A percentile compares a stretch with the other conserved stretches of the same genome.
phyloP scores from a whole-genome alignment of 257 asterid species.

The Solanum tarapatanum region DNA sequence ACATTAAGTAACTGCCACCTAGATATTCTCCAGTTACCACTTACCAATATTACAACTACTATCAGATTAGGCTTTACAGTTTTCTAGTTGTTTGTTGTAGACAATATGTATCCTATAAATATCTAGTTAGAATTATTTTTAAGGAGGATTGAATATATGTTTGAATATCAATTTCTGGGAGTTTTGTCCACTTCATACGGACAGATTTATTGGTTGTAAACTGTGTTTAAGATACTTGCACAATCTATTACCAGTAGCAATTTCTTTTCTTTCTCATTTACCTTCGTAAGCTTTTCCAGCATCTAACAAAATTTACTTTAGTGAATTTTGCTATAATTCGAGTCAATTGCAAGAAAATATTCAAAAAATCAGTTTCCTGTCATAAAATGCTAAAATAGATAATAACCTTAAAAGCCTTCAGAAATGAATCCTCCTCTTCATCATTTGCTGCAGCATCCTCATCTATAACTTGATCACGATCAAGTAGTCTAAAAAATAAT shows the following conservation, averaged over 20 bases:
- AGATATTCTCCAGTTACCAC: not conserved
- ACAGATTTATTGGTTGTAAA: not conserved
- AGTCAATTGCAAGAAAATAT: not conserved
- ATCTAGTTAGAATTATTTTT: too few relatives aligned
- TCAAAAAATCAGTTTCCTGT: not conserved
- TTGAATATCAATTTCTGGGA: not conserved
- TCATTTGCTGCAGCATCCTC: conserved; percentile 76
- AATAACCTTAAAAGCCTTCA: conserved; percentile 92
- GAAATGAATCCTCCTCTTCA: conserved; percentile 88
- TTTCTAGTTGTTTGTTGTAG: not conserved
- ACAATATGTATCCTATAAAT: not conserved
- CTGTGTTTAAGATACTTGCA: not conserved
- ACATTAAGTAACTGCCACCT: not conserved
- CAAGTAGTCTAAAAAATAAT: conserved; percentile 44
- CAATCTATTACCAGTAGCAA: not conserved
- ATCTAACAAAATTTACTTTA: not conserved
- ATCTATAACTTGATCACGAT: conserved; percentile 76
- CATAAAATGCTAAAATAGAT: not conserved
- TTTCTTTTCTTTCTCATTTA: not conserved
- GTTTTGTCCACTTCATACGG: not conserved
- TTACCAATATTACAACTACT: not conserved
- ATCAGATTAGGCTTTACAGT: not conserved
- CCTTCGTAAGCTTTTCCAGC: not conserved
- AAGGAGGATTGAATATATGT: not conserved
- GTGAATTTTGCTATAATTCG: not conserved